A percentile compares a stretch with the other conserved stretches of the same genome.
Evolutionary conservation across 345 rosid species (phyloP).

Genomic region (Brassica cretica): DNA sequence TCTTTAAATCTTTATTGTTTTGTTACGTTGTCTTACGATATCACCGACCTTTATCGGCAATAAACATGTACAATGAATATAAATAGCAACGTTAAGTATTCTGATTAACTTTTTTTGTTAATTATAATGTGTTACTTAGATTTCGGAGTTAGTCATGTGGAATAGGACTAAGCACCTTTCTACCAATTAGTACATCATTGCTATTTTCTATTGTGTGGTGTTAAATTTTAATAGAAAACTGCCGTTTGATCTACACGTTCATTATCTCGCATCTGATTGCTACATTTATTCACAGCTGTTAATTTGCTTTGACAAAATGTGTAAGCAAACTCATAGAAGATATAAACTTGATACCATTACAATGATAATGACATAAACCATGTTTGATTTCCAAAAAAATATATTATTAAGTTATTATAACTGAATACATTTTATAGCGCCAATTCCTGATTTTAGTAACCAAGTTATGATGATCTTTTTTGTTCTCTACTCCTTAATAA

Average conservation of each 20-base stretch:
- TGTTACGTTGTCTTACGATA: slow-evolving; percentile 14
- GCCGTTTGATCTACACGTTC: not conserved
- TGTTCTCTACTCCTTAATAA: not conserved
- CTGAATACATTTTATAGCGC: not conserved
- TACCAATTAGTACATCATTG: not conserved
- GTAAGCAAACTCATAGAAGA: slow-evolving; percentile 24
- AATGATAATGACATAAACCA: slow-evolving; percentile 6
- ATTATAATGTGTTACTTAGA: slow-evolving; percentile 4
- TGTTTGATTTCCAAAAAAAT: not conserved
- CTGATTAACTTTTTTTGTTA: not conserved
- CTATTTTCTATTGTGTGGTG: not conserved
- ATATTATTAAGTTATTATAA: not conserved
- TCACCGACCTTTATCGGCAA: slow-evolving; percentile 5
- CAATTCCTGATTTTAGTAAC: not conserved
- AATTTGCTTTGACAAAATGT: slow-evolving; percentile 6
- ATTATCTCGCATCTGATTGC: not conserved
- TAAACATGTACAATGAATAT: not conserved
- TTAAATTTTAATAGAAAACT: not conserved
- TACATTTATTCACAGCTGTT: slow-evolving; percentile 5
- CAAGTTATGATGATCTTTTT: slow-evolving; percentile 24
- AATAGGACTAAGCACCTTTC: slow-evolving; percentile 9
- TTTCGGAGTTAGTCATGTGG: slow-evolving; percentile 9
- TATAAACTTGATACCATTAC: not conserved
- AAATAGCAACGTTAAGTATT: not conserved
- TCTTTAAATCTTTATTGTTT: slow-evolving; percentile 19